Percentiles rank a stretch among this genome's conserved stretches.
Evolutionary conservation across 495 filamentous ascomycete species (phyloP).

Genomic region (Podospora pseudoanserina): DNA sequence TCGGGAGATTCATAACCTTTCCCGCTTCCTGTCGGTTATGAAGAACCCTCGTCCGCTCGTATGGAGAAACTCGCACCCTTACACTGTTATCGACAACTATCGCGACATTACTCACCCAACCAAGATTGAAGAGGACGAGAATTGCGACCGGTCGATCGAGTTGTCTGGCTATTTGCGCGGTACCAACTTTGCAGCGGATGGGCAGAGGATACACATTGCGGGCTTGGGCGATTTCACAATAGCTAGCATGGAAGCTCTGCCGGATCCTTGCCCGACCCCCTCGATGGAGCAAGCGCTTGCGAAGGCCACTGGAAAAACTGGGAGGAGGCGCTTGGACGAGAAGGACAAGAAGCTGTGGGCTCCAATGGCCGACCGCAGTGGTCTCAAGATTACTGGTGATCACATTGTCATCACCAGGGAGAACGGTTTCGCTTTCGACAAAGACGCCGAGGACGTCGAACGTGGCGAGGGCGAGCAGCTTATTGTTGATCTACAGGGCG

Average conservation of each 20-base stretch:
- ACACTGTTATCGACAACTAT: constrained; percentile 88
- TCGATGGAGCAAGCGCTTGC: constrained; percentile 79
- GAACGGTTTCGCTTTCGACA: constrained; percentile 70
- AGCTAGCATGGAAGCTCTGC: constrained; percentile 75
- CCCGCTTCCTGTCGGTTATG: constrained; percentile 94
- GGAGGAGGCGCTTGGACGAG: constrained; percentile 75
- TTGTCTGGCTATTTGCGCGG: constrained; percentile 92
- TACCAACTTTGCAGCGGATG: constrained; percentile 88
- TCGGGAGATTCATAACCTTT: constrained; percentile 91
- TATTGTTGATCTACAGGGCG: constrained; percentile 83
- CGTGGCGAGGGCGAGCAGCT: constrained; percentile 89
- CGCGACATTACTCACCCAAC: constrained; percentile 92
- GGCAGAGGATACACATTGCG: constrained; percentile 85
- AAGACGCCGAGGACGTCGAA: constrained; percentile 62
- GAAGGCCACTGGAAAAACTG: constrained; percentile 75
- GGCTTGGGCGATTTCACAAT: constrained; percentile 91
- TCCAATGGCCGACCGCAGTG: constrained; percentile 96
- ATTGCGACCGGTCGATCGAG: constrained; percentile 84
- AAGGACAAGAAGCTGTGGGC: constrained; percentile 95
- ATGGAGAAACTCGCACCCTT: constrained; percentile 97
- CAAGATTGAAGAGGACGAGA: constrained; percentile 77
- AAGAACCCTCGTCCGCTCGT: constrained; percentile 93
- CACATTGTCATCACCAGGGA: constrained; percentile 57
- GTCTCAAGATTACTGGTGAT: constrained; percentile 64
- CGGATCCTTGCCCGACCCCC: constrained; percentile 94